Conservation (phyloP, 371 early-diverging fungal genomes). For the Funneliformis caledonium region DNA sequence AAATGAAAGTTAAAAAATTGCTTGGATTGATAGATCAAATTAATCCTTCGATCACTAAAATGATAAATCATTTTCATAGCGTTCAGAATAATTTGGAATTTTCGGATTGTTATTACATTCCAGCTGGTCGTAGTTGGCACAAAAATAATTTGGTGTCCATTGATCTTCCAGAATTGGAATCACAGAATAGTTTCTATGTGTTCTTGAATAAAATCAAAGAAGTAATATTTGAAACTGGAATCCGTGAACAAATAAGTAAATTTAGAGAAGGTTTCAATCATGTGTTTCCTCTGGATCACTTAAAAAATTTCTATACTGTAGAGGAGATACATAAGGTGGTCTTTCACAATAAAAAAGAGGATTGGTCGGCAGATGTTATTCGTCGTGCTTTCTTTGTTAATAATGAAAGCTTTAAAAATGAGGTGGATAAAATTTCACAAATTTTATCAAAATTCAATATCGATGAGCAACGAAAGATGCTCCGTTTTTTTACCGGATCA, state of each 20-base stretch:
- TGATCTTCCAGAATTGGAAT: slow-evolving; percentile 69
- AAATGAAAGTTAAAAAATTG: neutral
- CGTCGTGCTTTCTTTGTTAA: slow-evolving; percentile 70
- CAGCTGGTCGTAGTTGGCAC: slow-evolving; percentile 47
- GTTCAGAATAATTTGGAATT: neutral
- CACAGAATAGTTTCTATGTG: slow-evolving; percentile 72
- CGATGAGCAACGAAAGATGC: slow-evolving; percentile 76
- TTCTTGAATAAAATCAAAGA: slow-evolving; percentile 73
- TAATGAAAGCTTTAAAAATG: slow-evolving; percentile 52
- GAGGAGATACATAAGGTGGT: slow-evolving; percentile 69
- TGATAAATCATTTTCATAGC: neutral
- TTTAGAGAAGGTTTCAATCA: slow-evolving; percentile 84
- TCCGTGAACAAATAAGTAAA: slow-evolving; percentile 71
- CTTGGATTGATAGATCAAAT: neutral
- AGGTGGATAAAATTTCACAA: slow-evolving; percentile 67
- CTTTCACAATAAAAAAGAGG: slow-evolving; percentile 72
- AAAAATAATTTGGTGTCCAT: neutral
- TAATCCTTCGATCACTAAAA: slow-evolving; percentile 2
- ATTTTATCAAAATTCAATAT: slow-evolving; percentile 68
- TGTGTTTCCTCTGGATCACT: slow-evolving; percentile 73
- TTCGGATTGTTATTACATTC: slow-evolving; percentile 53
- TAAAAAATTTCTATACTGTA: slow-evolving; percentile 67
- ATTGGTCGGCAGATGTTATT: slow-evolving; percentile 73
- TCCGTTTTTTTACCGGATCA: slow-evolving; percentile 93
- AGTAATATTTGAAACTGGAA: slow-evolving; percentile 73